These are phyloP conservation scores for Stylosanthes scabra DNA, from an alignment of 331 rosid genomes.

Conservation along the genomic window DNA sequence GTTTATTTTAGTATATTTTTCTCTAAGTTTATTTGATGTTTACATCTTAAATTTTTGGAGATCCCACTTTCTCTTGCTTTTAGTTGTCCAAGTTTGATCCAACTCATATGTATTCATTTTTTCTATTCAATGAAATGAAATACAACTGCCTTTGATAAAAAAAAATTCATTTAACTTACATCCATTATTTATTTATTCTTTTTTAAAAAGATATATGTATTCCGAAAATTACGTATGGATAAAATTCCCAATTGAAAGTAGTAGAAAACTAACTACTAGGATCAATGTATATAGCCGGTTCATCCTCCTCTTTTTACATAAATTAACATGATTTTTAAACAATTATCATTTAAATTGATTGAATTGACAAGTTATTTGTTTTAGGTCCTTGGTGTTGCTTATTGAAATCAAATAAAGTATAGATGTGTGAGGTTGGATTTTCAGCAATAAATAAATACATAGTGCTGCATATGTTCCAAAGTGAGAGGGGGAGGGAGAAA, in stretches of 20 bases:
- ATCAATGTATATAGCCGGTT: not conserved
- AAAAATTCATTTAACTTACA: not conserved
- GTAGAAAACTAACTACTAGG: not conserved
- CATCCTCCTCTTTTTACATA: not conserved
- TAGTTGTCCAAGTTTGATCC: too few relatives aligned
- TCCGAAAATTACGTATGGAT: not conserved
- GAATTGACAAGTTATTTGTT: not conserved
- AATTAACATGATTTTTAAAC: not conserved
- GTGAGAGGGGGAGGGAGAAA: not conserved
- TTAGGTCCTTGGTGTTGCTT: not conserved
- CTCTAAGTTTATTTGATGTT: too few relatives aligned
- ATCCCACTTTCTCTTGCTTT: too few relatives aligned
- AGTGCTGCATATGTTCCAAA: not conserved
- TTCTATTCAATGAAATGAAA: too few relatives aligned
- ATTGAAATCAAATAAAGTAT: not conserved
- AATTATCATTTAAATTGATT: not conserved
- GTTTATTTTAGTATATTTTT: too few relatives aligned
- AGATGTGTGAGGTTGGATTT: not conserved
- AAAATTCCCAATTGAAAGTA: not conserved
- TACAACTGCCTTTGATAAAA: too few relatives aligned
- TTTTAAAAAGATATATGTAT: not conserved
- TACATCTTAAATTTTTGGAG: too few relatives aligned
- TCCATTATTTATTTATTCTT: not conserved
- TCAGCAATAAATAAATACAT: not conserved
- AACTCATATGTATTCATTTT: too few relatives aligned